Conservation (phyloP, 805 yeast genomes). For the Lachancea quebecensis region DNA sequence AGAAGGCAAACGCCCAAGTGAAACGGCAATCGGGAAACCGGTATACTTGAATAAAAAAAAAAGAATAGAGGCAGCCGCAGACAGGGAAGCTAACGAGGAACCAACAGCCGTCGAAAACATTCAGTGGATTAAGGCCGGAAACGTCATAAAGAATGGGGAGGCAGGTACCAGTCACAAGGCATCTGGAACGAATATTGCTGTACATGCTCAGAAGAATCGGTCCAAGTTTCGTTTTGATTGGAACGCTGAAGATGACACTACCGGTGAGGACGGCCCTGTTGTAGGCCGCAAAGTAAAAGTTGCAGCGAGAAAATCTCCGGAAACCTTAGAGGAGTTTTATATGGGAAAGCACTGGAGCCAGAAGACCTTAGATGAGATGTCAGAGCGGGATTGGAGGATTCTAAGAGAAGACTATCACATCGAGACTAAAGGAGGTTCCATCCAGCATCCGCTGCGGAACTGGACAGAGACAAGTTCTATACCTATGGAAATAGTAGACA, state of each 20-base stretch:
- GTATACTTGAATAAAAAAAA: slow-evolving; percentile 42
- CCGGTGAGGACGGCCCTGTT: slow-evolving; percentile 37
- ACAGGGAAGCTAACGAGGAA: slow-evolving; percentile 11
- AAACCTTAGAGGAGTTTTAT: slow-evolving; percentile 9
- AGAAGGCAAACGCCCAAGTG: neutral
- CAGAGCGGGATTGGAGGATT: slow-evolving; percentile 82
- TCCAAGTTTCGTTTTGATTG: slow-evolving; percentile 59
- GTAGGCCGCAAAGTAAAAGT: slow-evolving; percentile 21
- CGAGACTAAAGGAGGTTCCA: slow-evolving; percentile 39
- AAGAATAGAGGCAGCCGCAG: slow-evolving; percentile 33
- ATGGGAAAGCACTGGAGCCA: slow-evolving; percentile 52
- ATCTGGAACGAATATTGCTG: neutral
- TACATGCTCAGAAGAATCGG: slow-evolving; percentile 3
- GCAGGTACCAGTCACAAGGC: neutral
- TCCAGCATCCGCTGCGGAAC: slow-evolving; percentile 52
- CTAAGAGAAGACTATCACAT: slow-evolving; percentile 73
- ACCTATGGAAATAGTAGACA: slow-evolving; percentile 36
- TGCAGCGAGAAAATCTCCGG: slow-evolving; percentile 10
- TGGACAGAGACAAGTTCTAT: slow-evolving; percentile 62
- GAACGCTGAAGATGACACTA: slow-evolving; percentile 63
- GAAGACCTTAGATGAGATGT: slow-evolving; percentile 61
- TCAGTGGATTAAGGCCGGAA: neutral
- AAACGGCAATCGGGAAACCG: slow-evolving; percentile 27
- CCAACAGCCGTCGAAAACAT: neutral
- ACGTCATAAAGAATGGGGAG: neutral